phyloP scores from a whole-genome alignment of 2,329 filamentous ascomycete species.

The Cercospora sp. region DNA sequence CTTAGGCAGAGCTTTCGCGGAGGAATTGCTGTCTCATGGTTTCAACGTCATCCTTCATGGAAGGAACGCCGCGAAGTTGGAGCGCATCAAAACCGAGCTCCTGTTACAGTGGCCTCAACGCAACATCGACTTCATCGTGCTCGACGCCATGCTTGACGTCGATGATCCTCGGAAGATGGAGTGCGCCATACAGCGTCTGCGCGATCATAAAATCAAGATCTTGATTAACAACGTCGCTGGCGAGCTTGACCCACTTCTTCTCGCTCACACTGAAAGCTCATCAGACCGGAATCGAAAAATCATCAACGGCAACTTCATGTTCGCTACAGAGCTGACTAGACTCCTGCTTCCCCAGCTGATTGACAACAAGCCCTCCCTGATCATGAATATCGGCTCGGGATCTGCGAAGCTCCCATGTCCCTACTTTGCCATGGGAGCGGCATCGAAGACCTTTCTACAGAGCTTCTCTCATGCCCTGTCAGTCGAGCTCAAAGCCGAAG shows the following conservation, averaged over 20 bases:
- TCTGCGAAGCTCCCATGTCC: constrained; percentile 50
- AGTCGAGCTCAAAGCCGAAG: constrained; percentile 38
- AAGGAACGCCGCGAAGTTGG: constrained; percentile 51
- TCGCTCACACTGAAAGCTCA: constrained; percentile 6
- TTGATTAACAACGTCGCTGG: constrained; percentile 60
- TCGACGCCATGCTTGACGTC: constrained; percentile 42
- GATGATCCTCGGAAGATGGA: constrained; percentile 31
- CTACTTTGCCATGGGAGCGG: constrained; percentile 47
- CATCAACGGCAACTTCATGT: constrained; percentile 51
- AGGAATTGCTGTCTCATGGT: constrained; percentile 51
- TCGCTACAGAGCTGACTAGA: constrained; percentile 51
- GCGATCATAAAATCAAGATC: constrained; percentile 47
- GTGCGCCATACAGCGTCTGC: neutral
- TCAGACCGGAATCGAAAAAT: constrained; percentile 21
- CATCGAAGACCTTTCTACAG: constrained; percentile 49
- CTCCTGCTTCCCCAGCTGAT: constrained; percentile 48
- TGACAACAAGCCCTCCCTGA: constrained; percentile 45
- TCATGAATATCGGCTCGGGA: constrained; percentile 43
- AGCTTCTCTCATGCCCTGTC: constrained; percentile 43
- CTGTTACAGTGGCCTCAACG: constrained; percentile 42
- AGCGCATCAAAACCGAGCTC: constrained; percentile 43
- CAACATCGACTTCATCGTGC: constrained; percentile 45
- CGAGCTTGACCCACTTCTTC: constrained; percentile 12
- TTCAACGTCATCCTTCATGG: constrained; percentile 60
- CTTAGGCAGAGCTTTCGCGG: constrained; percentile 52